Conservation (phyloP, 768 basidiomycete species). For the Hypholoma fasciculare region DNA sequence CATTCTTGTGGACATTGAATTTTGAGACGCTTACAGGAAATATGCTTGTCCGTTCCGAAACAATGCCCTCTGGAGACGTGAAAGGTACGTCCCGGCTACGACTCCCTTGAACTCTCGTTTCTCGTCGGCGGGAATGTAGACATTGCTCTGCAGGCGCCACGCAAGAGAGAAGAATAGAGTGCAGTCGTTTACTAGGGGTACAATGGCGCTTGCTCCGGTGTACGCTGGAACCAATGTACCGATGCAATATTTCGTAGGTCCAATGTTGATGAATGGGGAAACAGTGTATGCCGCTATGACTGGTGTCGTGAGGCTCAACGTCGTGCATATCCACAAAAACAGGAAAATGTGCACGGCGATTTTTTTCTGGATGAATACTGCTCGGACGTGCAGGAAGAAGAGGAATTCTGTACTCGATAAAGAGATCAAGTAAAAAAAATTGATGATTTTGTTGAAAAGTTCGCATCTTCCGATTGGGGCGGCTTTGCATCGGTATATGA, state of each 20-base stretch:
- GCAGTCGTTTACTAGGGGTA: conserved; percentile 24
- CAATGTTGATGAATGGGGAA: conserved; percentile 1
- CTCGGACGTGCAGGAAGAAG: conserved; percentile 14
- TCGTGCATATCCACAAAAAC: conserved; percentile 9
- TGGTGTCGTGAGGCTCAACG: not conserved
- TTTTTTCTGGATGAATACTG: conserved; percentile 13
- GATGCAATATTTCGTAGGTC: conserved; percentile 13
- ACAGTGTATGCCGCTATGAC: not conserved
- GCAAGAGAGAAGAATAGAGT: conserved; percentile 31
- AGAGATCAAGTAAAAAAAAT: conserved; percentile 4
- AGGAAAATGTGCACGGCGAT: conserved; percentile 5
- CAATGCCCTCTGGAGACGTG: conserved; percentile 22
- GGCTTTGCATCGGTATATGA: conserved; percentile 1
- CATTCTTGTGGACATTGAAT: not conserved
- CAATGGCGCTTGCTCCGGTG: conserved; percentile 15
- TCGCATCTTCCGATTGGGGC: conserved; percentile 16
- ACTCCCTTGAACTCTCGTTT: conserved; percentile 4
- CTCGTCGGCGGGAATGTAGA: not conserved
- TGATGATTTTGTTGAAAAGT: not conserved
- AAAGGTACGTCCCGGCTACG: conserved; percentile 20
- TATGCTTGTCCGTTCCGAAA: conserved; percentile 31
- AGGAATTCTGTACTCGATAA: conserved; percentile 9
- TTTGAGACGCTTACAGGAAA: conserved; percentile 25
- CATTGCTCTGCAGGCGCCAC: conserved; percentile 19
- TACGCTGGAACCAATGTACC: conserved; percentile 9